phyloP scores from a whole-genome alignment of 2,329 filamentous ascomycete genomes.

The Sphaerulina musiva region DNA sequence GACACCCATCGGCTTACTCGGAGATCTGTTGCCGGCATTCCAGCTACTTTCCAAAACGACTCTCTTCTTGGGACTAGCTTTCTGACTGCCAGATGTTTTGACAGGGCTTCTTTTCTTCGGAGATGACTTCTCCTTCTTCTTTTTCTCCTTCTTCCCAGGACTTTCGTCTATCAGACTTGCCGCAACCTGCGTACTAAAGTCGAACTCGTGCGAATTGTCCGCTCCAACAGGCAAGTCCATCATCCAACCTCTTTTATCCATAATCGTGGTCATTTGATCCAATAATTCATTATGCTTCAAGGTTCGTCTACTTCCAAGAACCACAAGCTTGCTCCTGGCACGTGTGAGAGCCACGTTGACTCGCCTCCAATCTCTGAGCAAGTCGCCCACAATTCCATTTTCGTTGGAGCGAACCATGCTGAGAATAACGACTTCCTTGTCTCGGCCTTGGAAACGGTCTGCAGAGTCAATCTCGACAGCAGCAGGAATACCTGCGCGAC shows the following conservation, averaged over 20 bases:
- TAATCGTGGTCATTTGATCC: constrained; percentile 65
- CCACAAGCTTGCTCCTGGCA: constrained; percentile 83
- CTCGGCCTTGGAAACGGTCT: constrained; percentile 91
- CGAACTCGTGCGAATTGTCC: constrained; percentile 23
- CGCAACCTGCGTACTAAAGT: constrained; percentile 24
- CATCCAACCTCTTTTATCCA: constrained; percentile 73
- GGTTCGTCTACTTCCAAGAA: constrained; percentile 76
- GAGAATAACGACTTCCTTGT: constrained; percentile 88
- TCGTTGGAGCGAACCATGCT: constrained; percentile 85
- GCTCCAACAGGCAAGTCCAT: constrained; percentile 53
- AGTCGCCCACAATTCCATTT: constrained; percentile 72
- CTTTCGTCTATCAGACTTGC: constrained; percentile 6
- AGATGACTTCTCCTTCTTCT: neutral
- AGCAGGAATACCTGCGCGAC: constrained; percentile 34
- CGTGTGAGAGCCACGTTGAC: constrained; percentile 95
- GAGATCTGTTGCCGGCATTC: constrained; percentile 10
- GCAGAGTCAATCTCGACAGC: constrained; percentile 92
- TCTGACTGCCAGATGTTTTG: neutral
- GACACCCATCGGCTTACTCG: neutral
- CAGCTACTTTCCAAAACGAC: constrained; percentile 4
- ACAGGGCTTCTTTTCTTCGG: constrained; percentile 5
- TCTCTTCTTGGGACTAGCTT: neutral
- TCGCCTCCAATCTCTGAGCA: constrained; percentile 83
- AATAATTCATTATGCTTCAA: constrained; percentile 69
- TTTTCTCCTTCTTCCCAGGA: neutral